These are phyloP conservation scores for Microcos paniculata DNA, from an alignment of 345 rosid species.

Conservation along the genomic window DNA sequence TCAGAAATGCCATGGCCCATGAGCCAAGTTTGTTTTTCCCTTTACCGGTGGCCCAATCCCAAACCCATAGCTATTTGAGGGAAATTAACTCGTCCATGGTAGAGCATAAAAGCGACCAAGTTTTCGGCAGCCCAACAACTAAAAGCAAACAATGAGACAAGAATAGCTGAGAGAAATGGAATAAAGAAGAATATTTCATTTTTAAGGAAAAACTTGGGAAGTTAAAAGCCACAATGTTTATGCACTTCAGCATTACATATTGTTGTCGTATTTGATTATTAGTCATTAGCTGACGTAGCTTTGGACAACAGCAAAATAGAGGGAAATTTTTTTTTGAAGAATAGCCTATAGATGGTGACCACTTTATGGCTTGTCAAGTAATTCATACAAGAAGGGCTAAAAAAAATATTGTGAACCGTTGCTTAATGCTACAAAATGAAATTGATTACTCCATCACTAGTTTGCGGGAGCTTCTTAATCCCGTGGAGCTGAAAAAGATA, in stretches of 20 bases:
- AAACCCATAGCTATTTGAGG: too few relatives aligned
- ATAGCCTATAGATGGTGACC: slow-evolving; percentile 14
- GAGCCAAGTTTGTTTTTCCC: too few relatives aligned
- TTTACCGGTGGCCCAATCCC: not conserved
- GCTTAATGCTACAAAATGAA: slow-evolving; percentile 42
- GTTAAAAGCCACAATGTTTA: slow-evolving; percentile 21
- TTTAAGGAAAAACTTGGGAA: slow-evolving; percentile 21
- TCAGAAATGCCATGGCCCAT: not conserved
- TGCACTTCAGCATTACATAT: slow-evolving; percentile 23
- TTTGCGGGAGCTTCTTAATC: slow-evolving; percentile 23
- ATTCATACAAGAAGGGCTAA: slow-evolving; percentile 30
- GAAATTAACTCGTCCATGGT: too few relatives aligned
- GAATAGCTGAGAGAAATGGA: not conserved
- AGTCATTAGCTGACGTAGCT: slow-evolving; percentile 24
- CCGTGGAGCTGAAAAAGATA: slow-evolving; percentile 17
- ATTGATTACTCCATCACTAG: slow-evolving; percentile 29
- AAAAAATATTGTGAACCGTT: slow-evolving; percentile 27
- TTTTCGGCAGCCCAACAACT: not conserved
- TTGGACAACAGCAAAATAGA: not conserved
- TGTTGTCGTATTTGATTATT: slow-evolving; percentile 14
- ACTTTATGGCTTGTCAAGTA: slow-evolving; percentile 22
- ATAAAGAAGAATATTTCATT: not conserved
- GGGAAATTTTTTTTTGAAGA: not conserved
- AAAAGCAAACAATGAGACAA: not conserved
- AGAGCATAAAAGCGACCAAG: too few relatives aligned